A percentile compares a stretch with the other conserved stretches of the same genome.
These are phyloP conservation scores for Alternaria triticina DNA, from an alignment of 2,329 filamentous ascomycete species.

Conservation along the genomic window DNA sequence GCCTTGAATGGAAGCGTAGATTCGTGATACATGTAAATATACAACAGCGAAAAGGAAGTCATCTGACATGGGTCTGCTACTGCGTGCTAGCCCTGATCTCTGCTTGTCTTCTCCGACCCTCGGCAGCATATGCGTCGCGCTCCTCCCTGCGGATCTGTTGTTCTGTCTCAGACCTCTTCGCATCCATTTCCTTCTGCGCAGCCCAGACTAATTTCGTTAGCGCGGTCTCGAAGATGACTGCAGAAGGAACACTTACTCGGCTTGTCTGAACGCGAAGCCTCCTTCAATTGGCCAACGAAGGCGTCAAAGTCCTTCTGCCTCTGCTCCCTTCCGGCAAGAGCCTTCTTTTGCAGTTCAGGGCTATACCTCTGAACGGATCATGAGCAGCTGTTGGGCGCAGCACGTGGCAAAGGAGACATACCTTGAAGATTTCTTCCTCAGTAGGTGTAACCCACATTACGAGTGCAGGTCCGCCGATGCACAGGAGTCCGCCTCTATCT, in stretches of 20 bases:
- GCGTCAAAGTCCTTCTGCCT: conserved; percentile 86
- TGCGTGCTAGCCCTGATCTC: conserved; percentile 43
- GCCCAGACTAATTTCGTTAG: conserved; percentile 42
- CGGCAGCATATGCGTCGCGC: conserved; percentile 38
- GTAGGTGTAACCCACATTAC: conserved; percentile 81
- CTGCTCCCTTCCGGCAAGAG: conserved; percentile 77
- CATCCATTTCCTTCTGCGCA: conserved; percentile 44
- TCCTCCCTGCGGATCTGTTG: conserved; percentile 39
- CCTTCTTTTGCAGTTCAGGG: conserved; percentile 88
- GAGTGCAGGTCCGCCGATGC: conserved; percentile 84
- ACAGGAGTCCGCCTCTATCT: conserved; percentile 71
- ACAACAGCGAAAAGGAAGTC: conserved; percentile 13
- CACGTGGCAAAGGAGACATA: conserved; percentile 37
- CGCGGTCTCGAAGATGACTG: neutral
- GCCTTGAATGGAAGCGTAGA: conserved; percentile 16
- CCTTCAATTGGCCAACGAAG: conserved; percentile 83
- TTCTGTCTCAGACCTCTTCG: conserved; percentile 33
- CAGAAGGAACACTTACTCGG: conserved; percentile 67
- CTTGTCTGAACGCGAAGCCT: conserved; percentile 89
- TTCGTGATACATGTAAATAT: conserved; percentile 26
- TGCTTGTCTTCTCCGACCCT: conserved; percentile 40
- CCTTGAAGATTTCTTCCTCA: conserved; percentile 87
- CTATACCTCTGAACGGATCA: conserved; percentile 72
- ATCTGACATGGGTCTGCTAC: conserved; percentile 13
- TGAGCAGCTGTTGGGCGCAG: conserved; percentile 4